Conservation (phyloP, 352 stramenopile genomes). For the Phytophthora ramorum region DNA sequence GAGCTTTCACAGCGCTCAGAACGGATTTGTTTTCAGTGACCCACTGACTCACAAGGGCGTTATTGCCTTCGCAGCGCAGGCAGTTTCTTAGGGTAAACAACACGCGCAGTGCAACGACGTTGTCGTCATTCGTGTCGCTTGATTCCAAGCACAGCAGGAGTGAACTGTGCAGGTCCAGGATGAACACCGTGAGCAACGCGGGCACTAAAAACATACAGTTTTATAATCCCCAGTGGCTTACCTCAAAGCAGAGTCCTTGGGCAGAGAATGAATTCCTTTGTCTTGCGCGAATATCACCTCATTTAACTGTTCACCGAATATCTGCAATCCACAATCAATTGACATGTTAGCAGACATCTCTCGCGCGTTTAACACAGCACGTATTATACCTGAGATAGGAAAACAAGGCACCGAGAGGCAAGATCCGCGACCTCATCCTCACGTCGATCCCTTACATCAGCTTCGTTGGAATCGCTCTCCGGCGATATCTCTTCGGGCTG, state of each 20-base stretch:
- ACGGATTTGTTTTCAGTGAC: constrained; percentile 33
- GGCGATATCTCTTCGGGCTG: constrained; percentile 20
- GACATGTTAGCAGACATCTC: not conserved
- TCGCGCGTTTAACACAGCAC: not conserved
- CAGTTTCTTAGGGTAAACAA: constrained; percentile 69
- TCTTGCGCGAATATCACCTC: constrained; percentile 49
- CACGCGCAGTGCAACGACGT: constrained; percentile 50
- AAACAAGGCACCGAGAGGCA: constrained; percentile 64
- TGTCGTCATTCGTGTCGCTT: constrained; percentile 11
- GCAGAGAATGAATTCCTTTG: constrained; percentile 2
- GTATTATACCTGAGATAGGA: constrained; percentile 70
- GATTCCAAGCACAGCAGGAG: constrained; percentile 40
- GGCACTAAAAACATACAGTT: not conserved
- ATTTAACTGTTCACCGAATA: constrained; percentile 70
- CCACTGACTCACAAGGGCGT: constrained; percentile 39
- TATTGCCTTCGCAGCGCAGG: constrained; percentile 52
- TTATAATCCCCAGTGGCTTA: constrained; percentile 11
- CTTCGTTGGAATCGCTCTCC: constrained; percentile 11
- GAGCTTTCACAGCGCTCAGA: constrained; percentile 26
- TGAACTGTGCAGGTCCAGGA: constrained; percentile 17
- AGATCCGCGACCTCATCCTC: constrained; percentile 38
- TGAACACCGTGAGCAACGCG: constrained; percentile 1
- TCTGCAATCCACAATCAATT: constrained; percentile 34
- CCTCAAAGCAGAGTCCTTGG: constrained; percentile 29
- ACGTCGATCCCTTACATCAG: not conserved